A percentile compares a stretch with the other conserved stretches of the same genome.
phyloP scores from a whole-genome alignment of 805 yeast genomes.

The Wickerhamiella azyma region DNA sequence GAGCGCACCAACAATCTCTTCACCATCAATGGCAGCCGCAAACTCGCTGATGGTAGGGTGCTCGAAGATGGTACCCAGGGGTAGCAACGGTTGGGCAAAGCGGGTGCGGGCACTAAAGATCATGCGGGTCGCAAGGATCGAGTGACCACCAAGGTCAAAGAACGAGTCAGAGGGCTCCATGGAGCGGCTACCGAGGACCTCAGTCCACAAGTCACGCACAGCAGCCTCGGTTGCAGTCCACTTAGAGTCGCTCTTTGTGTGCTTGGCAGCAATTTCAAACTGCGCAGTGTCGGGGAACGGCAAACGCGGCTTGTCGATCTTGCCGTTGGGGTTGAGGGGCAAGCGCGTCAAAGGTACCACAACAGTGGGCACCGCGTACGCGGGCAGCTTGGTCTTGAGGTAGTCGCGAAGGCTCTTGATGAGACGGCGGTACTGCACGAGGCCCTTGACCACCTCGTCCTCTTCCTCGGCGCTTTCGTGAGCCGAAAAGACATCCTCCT shows the following conservation, averaged over 20 bases:
- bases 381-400: slow-evolving; percentile 77
- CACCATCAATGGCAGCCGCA: slow-evolving; percentile 57
- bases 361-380: slow-evolving; percentile 85
- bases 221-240: slow-evolving; percentile 53
- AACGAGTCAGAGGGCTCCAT: slow-evolving; percentile 72
- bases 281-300: slow-evolving; percentile 91
- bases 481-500: slow-evolving; percentile 29
- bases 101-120: slow-evolving; percentile 78
- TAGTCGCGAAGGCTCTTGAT: slow-evolving; percentile 71
- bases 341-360: slow-evolving; percentile 74
- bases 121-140: slow-evolving; percentile 93
- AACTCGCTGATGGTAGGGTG: slow-evolving; percentile 74
- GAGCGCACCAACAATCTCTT: slow-evolving; percentile 25
- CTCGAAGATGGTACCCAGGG: slow-evolving; percentile 80
- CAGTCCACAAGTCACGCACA: slow-evolving; percentile 73
- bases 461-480: slow-evolving; percentile 29
- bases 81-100: slow-evolving; percentile 58
- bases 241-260: slow-evolving; percentile 27
- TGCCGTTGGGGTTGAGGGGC: slow-evolving; percentile 96
- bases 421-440: slow-evolving; percentile 60
- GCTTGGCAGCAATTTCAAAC: slow-evolving; percentile 56
- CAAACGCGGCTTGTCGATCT: slow-evolving; percentile 90
- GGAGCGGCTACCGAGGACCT: slow-evolving; percentile 73
- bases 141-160: slow-evolving; percentile 97
- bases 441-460: slow-evolving; percentile 59